phyloP scores from a whole-genome alignment of 768 basidiomycete species.

The Boletales sp. region DNA sequence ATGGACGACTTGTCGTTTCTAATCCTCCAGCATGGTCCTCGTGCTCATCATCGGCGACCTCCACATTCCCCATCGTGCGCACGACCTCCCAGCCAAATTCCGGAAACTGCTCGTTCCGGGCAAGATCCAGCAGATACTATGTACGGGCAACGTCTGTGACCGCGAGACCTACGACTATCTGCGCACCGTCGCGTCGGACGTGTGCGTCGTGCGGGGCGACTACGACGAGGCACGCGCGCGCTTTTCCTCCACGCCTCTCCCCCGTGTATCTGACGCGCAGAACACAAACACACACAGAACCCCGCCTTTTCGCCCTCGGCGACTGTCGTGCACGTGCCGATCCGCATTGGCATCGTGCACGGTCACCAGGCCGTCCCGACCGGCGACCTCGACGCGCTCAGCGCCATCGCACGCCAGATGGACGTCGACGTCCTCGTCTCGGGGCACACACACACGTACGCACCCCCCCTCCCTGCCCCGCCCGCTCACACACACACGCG shows the following conservation, averaged over 20 bases:
- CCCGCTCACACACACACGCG: too few relatives aligned
- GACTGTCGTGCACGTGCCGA: conserved; percentile 76
- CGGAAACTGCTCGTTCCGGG: conserved; percentile 94
- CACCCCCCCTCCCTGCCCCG: not conserved
- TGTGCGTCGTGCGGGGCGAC: conserved; percentile 89
- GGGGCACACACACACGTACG: conserved; percentile 89
- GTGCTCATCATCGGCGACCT: conserved; percentile 97
- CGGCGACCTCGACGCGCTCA: conserved; percentile 89
- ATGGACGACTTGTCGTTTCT: conserved; percentile 4
- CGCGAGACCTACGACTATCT: conserved; percentile 97
- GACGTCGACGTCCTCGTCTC: conserved; percentile 95
- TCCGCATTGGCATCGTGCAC: conserved; percentile 89
- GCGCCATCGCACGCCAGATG: conserved; percentile 88
- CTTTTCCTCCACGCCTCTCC: too few relatives aligned
- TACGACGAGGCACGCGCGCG: conserved; percentile 91
- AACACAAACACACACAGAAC: conserved; percentile 38
- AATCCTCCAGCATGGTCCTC: conserved; percentile 51
- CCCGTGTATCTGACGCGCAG: conserved; percentile 1
- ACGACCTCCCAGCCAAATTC: conserved; percentile 94
- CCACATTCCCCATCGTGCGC: conserved; percentile 86
- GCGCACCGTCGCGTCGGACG: conserved; percentile 89
- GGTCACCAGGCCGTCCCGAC: conserved; percentile 92
- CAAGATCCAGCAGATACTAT: conserved; percentile 97
- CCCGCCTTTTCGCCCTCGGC: conserved; percentile 75
- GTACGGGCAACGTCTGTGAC: conserved; percentile 97